phyloP scores from a whole-genome alignment of 805 yeast genomes.

The Saccharomycopsis microspora region DNA sequence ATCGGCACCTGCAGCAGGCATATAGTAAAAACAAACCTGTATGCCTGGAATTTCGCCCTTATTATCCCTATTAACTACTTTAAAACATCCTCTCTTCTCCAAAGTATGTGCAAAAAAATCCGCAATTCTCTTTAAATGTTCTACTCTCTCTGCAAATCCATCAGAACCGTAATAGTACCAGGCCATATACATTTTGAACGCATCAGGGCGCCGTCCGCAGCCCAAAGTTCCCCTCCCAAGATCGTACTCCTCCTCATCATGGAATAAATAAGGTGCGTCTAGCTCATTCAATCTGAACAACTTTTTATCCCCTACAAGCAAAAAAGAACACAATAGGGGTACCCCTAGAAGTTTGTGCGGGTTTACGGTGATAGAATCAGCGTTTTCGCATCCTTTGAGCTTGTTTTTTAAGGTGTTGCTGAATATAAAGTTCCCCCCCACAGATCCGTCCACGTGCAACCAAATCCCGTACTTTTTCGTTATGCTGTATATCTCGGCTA shows the following conservation, averaged over 20 bases:
- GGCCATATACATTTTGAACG: slow-evolving; percentile 64
- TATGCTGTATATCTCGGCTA: slow-evolving; percentile 40
- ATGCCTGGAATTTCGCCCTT: slow-evolving; percentile 48
- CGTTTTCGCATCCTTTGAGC: slow-evolving; percentile 50
- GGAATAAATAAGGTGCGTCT: slow-evolving; percentile 74
- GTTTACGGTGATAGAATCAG: slow-evolving; percentile 68
- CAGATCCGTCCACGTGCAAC: slow-evolving; percentile 82
- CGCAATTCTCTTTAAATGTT: slow-evolving; percentile 61
- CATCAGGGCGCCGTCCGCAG: slow-evolving; percentile 79
- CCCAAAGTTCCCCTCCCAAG: slow-evolving; percentile 89
- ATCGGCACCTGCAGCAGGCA: slow-evolving; percentile 28
- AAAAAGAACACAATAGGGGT: slow-evolving; percentile 65
- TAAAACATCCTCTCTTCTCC: slow-evolving; percentile 13
- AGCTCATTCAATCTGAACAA: slow-evolving; percentile 67
- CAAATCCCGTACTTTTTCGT: slow-evolving; percentile 48
- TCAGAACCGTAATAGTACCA: slow-evolving; percentile 70
- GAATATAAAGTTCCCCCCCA: slow-evolving; percentile 83
- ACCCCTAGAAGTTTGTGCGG: slow-evolving; percentile 90
- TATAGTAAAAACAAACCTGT: slow-evolving; percentile 75
- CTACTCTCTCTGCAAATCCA: slow-evolving; percentile 57
- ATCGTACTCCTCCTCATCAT: slow-evolving; percentile 53
- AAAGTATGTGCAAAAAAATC: slow-evolving; percentile 46
- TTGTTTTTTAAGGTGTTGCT: slow-evolving; percentile 34
- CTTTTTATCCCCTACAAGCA: slow-evolving; percentile 57
- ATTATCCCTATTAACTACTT: slow-evolving; percentile 4